Base-by-base conservation (phyloP, 2,329 filamentous ascomycete species). In the Arthrobotrys sinensis region DNA sequence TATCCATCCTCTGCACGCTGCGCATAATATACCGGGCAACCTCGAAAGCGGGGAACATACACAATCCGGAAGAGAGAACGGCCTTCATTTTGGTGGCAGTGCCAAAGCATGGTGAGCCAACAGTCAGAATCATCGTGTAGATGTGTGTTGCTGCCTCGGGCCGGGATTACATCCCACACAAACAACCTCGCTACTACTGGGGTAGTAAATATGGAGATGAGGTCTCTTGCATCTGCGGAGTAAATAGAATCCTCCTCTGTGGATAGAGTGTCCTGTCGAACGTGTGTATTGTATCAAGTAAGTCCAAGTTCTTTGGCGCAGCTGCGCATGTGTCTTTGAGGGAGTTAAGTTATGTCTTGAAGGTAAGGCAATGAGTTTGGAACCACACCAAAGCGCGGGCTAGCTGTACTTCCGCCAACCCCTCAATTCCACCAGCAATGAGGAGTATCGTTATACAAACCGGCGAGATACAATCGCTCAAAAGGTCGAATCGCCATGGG, bases 91-190 rank as follows among this genome's bases (percentile, higher is more conserved):
- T 77, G 57, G 60, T 66, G 66, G 66, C 60, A 53, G 52, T 67
- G 57, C 57, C 73, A 48, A 77, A 66, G 57, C 66, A 77, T 53
- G 73, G 60, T 10, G 73, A 62, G 48, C 66, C 60, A 57, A 62
- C 60, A 32, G 60, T 77, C 24, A 71, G 73, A 77, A 77, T 67
- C 73, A 77, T 77, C 73, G 57, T 71, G 66, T n/a, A 28, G 65
- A 60, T 66, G 66, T 65, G 55, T 32, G 66, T 77, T 73, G 69
- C 48, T 57, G 53, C 38, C 40, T 62, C 64, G 32, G 40, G 38
- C 24, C 36, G 66, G 72, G 65, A 64, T 76, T 71, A 71, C 73
- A 71, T 71, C 53, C 73, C 66, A 60, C 55, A 11, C 65, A 60
- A 46, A 55, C 38, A 50, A 21, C 38, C 63, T 67, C 34, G 34